These are phyloP conservation scores for Leptographium wingfieldii DNA, from an alignment of 2,329 filamentous ascomycete species.

Conservation along the genomic window DNA sequence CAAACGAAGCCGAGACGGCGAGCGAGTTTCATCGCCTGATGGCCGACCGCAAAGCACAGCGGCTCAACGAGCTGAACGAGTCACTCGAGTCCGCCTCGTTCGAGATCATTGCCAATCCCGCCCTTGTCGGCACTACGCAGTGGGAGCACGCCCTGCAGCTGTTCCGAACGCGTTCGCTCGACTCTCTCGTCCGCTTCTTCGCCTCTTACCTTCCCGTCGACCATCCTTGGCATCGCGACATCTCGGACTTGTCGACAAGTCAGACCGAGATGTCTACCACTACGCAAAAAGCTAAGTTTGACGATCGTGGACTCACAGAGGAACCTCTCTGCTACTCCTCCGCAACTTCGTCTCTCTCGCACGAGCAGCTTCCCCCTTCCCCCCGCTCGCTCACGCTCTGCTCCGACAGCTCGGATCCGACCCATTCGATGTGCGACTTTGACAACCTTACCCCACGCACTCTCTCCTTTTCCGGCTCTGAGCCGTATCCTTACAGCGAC, in stretches of 20 bases:
- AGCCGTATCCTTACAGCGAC: constrained; percentile 26
- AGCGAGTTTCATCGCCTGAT: constrained; percentile 43
- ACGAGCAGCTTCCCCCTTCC: constrained; percentile 26
- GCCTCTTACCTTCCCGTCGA: constrained; percentile 43
- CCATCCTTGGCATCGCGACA: constrained; percentile 29
- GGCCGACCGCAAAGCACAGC: constrained; percentile 39
- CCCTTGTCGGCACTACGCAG: constrained; percentile 44
- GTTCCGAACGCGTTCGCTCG: constrained; percentile 45
- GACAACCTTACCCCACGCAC: constrained; percentile 29
- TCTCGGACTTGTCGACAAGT: constrained; percentile 15
- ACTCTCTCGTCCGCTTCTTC: constrained; percentile 48
- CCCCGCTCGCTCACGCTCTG: constrained; percentile 38
- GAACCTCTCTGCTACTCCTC: constrained; percentile 27
- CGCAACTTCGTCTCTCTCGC: constrained; percentile 13
- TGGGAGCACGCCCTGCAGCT: constrained; percentile 47
- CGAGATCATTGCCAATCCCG: constrained; percentile 48
- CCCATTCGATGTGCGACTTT: constrained; percentile 20
- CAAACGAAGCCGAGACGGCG: constrained; percentile 33
- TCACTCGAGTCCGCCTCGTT: constrained; percentile 44
- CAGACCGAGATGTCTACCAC: constrained; percentile 9
- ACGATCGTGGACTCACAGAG: constrained; percentile 30
- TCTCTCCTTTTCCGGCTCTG: constrained; percentile 39
- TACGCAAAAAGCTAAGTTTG: constrained; percentile 25
- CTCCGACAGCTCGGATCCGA: constrained; percentile 29
- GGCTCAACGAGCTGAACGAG: constrained; percentile 41